Base-by-base conservation (phyloP, 1,139 yeast species). In the Yamadazyma membranifaciens region DNA sequence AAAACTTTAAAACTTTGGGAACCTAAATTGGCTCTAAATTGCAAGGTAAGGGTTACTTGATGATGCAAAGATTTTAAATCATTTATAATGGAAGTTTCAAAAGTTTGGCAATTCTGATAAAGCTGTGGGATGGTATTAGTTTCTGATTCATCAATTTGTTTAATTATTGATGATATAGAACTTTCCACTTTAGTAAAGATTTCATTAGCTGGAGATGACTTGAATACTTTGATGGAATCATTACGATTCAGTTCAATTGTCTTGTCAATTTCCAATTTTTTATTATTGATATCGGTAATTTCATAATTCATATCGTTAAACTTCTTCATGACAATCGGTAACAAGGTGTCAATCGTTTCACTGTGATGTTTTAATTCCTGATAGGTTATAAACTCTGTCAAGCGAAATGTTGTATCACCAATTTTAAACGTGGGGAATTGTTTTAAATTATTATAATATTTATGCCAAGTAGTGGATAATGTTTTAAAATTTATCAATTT, bases 391-490 rank as follows among this genome's bases (percentile, higher is more conserved):
- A 57, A 54, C 14, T 57, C 60, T 24, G 55, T 54, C 9, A 65
- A 42, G 34, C 46, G 38, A 7, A 59, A 44, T 36, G 36, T 13
- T 16, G 48, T 28, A 31, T 47, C 31, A 36, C 41, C 25, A 41
- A 59, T 43, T 42, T 57, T 43, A 42, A 65, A 34, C 38, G 45
- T 33, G 0, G 74, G 66, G 16, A 81, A 63, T 7, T 60, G 59
- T 33, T 62, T 55, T 27, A 83, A 57, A 6, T 59, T 59, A 1
- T 60, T 51, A 46, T 63, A 81, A 42, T 75, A 66, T 0, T 52
- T 55, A 13, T 48, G 49, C 92, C 92, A 84, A 9, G 60, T 52
- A 20, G 62, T 57, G 26, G 70, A 66, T 33, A 79, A 59, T 2
- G 81, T 70, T 45, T 78, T 75, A 34, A 65, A 56, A 40, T 68